These are phyloP conservation scores for Lentinula aciculospora DNA, from an alignment of 768 basidiomycete genomes.

Conservation along the genomic window DNA sequence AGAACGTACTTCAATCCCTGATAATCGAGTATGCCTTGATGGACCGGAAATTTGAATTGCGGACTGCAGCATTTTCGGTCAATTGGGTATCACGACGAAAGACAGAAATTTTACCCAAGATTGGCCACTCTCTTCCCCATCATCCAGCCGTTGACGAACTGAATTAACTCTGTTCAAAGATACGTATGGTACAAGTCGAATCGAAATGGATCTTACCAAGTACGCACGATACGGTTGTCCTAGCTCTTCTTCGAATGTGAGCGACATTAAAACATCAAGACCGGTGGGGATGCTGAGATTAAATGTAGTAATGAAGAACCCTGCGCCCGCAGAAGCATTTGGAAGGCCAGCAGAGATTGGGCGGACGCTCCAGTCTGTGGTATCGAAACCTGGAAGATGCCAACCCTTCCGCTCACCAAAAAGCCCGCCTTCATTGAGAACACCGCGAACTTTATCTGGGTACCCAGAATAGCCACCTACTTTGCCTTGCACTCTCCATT, in stretches of 20 bases:
- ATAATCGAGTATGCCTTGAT: constrained; percentile 74
- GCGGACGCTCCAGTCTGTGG: constrained; percentile 35
- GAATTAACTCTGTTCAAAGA: neutral
- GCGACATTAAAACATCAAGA: constrained; percentile 22
- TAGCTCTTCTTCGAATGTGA: neutral
- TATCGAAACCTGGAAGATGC: constrained; percentile 55
- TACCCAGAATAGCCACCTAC: constrained; percentile 43
- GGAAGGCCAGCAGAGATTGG: constrained; percentile 36
- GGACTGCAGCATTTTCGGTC: constrained; percentile 37
- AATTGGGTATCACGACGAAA: neutral
- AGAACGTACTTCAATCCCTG: constrained; percentile 54
- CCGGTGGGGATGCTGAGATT: constrained; percentile 35
- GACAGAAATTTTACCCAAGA: constrained; percentile 49
- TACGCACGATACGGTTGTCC: constrained; percentile 27
- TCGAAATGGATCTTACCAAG: constrained; percentile 38
- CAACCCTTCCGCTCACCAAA: constrained; percentile 54
- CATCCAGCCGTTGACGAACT: constrained; percentile 59
- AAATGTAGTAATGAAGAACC: constrained; percentile 41
- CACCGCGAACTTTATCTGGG: constrained; percentile 42
- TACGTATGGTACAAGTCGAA: neutral
- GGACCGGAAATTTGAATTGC: constrained; percentile 80
- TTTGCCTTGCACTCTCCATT: constrained; percentile 50
- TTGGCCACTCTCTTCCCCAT: constrained; percentile 77
- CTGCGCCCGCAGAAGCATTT: constrained; percentile 31
- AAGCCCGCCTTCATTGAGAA: constrained; percentile 57